Evolutionary conservation across 2,329 filamentous ascomycete genomes (phyloP), one percentile per base, ranked within the genome.

Genomic region (Dactylellina cionopaga): DNA sequence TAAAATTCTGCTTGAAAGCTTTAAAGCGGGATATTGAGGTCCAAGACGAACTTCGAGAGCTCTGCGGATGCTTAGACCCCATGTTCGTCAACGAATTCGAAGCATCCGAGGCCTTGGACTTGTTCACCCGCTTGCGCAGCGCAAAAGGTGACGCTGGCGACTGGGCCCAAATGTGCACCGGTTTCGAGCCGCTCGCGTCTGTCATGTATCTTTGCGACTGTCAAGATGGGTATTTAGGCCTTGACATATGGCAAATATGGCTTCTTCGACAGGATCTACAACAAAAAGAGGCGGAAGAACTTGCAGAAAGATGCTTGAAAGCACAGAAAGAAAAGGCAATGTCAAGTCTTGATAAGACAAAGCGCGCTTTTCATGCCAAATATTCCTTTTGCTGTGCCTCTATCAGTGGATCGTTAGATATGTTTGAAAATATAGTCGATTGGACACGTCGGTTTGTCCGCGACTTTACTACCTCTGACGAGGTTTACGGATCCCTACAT

Each of bases 401-500:
- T n/a, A 29, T 43, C 1, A 49, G 56, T 19, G 56, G 56, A 5
- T 60, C 56, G 1, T 41, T 22, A 0, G 10, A n/a, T 17, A 1
- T 47, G 2, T 47, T 46, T 13, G 9, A 5, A 25, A 3, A 49
- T 3, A 6, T 13, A 2, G 2, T 60, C 3, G 22, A 46, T 22
- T 60, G 56, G 56, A 43, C 35, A 13, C 56, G 37, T 19, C 43
- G 56, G 10, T 60, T 47, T 19, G 29, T 49, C 11, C 46, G 56
- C 7, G 56, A 60, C 15, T 25, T 6, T 39, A 15, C 15, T 4
- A 22, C 49, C 1, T 41, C 33, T 27, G 37, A 29, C 7, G 1
- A 13, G 3, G 29, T 60, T 1, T 60, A 29, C 17, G 31, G 11
- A 9, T 3, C 25, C 1, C 15, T 25, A 9, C n/a, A 17, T 5